Conservation (phyloP, 2,329 filamentous ascomycete species). For the Cercospora sp. region DNA sequence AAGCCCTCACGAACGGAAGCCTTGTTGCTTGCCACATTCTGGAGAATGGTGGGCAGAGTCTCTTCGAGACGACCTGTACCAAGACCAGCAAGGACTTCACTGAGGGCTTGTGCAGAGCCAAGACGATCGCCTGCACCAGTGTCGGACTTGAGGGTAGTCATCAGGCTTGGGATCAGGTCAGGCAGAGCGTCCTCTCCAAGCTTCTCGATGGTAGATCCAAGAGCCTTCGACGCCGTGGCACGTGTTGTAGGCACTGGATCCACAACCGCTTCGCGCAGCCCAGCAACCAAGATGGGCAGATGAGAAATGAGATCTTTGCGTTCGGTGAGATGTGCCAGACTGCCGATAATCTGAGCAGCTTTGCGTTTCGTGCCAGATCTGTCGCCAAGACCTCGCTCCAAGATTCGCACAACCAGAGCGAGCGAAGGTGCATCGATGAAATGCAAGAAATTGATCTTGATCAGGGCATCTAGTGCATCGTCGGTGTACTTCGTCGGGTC, state of each 20-base stretch:
- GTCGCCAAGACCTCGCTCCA: slow-evolving; percentile 88
- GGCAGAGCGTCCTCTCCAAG: slow-evolving; percentile 94
- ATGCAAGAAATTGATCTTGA: slow-evolving; percentile 98
- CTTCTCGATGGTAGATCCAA: slow-evolving; percentile 97
- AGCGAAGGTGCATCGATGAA: slow-evolving; percentile 97
- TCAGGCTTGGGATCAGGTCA: slow-evolving; percentile 94
- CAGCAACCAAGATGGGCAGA: slow-evolving; percentile 87
- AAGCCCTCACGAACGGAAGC: slow-evolving; percentile 92
- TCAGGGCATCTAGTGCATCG: slow-evolving; percentile 86
- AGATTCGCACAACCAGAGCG: slow-evolving; percentile 89
- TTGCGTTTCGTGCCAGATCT: slow-evolving; percentile 95
- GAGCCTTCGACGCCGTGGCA: slow-evolving; percentile 90
- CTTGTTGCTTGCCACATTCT: slow-evolving; percentile 92
- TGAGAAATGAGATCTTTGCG: slow-evolving; percentile 90
- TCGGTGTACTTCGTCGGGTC: slow-evolving; percentile 98
- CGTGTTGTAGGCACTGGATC: slow-evolving; percentile 96
- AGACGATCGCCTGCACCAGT: slow-evolving; percentile 94
- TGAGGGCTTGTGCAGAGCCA: slow-evolving; percentile 93
- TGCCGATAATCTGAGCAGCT: slow-evolving; percentile 95
- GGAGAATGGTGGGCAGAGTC: slow-evolving; percentile 90
- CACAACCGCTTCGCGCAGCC: slow-evolving; percentile 83
- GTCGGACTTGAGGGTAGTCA: slow-evolving; percentile 96
- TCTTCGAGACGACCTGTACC: slow-evolving; percentile 92
- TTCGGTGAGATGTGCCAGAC: slow-evolving; percentile 93
- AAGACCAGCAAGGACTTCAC: slow-evolving; percentile 91